Evolutionary conservation across 345 rosid species (phyloP), one percentile per base, ranked within the genome.

Genomic region (Streptanthus diversifolius): DNA sequence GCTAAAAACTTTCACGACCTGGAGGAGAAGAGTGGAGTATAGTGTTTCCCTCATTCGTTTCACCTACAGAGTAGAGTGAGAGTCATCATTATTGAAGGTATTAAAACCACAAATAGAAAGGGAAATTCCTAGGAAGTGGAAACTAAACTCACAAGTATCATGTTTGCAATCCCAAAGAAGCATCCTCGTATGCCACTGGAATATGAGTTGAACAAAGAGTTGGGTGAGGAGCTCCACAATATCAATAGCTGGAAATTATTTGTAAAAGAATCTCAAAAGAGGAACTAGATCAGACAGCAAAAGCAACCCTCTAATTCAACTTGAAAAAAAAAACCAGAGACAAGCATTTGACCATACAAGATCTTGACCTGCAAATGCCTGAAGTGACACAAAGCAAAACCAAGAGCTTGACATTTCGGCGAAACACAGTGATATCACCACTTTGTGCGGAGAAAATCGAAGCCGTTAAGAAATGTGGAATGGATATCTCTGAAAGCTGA

Each of bases 341-440:
- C 82, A 80, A 83, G 72, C 37, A 81, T 67, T 73, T 74, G 80
- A 81, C 87, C 96, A 87, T 86, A 87, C 89, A 87, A 84, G 86
- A 88, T 85, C 73, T 82, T 84, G 80, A 93, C 99, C 97, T 95
- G 97, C 89, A 88, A 75, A 95, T 87, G 85, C 97, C 99, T 5
- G 91, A 88, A 37, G 81, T 64, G 72, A 88, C 73, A 80, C 96
- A 91, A 0, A 91, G 84, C 73, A 83, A 35, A 84, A 91, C 66
- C 87, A 93, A 78, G 51, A 84, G 82, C 45, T 82, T 83, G 44
- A 91, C 87, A 56, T 93, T 93, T 76, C 81, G 70, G 72, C 68
- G 96, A 81, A 93, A 93, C 68, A 88, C 86, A 37, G 86, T 80
- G 37, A 89, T 76, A 73, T 90, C 85, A 59, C 87, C 80, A 61